Base-by-base conservation (phyloP, 768 basidiomycete genomes). In the Pulveroboletus ravenelii region DNA sequence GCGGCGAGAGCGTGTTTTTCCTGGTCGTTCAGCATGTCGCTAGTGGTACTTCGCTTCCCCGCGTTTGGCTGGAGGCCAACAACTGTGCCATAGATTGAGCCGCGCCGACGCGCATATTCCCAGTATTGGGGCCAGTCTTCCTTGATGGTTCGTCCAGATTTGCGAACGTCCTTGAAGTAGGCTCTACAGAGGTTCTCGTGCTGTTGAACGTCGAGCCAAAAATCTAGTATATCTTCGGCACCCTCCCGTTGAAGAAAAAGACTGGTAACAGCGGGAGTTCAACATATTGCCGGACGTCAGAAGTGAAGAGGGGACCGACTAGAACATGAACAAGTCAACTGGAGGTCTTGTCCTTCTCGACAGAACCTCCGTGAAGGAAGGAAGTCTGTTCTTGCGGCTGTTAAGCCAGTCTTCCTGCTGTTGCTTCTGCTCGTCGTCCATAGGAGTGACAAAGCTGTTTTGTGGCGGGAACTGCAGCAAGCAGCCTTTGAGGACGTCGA, bases 101-200 rank as follows among this genome's bases (percentile, higher is more conserved):
- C 96, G 44, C 95, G 75, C 41, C 87, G 76, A 41, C 92, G 82
- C 12, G 96, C 96, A 65, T 93, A 91, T 56, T 93, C 87, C 84
- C 91, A 94, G 62, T 95, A 98, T 68, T 96, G 91, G 6, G 96
- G 96, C 96, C 96, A 99, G 67, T 97, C 96, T 15, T 97, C 89
- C 65, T 87, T 88, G 67, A 99, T 89, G 12, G 87, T 83, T 25
- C 88, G 81, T 3, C 94, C 93, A 0, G 93, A 93, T 72, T 94
- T 93, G 63, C 90, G 87, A 47, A 99, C 84, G 69, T 98, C 96
- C 76, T 97, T 96, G 82, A 99, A 98, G 70, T 98, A 98, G 8
- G 95, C 96, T 53, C 94, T 81, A 69, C 95, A 98, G 31, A 99
- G 82, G 66, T 97, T 97, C 73, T 98, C 96, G 67, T 99, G 96